Evolutionary conservation across 257 asterid genomes (phyloP).

Genomic region (Marsdenia floribunda): DNA sequence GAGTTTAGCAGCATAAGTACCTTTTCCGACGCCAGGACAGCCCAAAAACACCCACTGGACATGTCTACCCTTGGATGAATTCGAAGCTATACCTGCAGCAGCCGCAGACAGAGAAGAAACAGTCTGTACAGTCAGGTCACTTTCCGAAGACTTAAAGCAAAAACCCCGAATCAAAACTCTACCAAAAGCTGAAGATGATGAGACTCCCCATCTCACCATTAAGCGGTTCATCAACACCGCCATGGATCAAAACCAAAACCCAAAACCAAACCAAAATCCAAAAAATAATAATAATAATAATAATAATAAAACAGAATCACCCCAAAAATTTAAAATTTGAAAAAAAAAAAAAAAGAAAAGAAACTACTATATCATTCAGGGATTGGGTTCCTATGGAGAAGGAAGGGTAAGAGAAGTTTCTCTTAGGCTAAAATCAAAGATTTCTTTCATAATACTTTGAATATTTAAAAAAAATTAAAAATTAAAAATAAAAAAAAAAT

Average conservation of each 20-base stretch:
- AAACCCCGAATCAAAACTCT: conserved; percentile 24
- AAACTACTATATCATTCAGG: neutral
- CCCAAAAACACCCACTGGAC: conserved; percentile 97
- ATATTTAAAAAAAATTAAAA: neutral
- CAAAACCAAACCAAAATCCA: neutral
- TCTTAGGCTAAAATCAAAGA: neutral
- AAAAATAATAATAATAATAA: no score
- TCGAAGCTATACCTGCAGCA: conserved; percentile 6
- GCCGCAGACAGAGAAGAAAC: conserved; percentile 4
- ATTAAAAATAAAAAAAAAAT: no score
- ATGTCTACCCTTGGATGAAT: conserved; percentile 44
- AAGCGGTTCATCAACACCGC: conserved; percentile 71
- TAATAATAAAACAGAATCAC: neutral
- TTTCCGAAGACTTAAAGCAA: conserved; percentile 35
- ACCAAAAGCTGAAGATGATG: conserved; percentile 6
- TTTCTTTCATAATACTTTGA: neutral
- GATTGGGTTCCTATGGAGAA: neutral
- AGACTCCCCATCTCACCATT: conserved; percentile 23
- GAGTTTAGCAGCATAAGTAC: conserved; percentile 85
- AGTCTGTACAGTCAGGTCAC: conserved; percentile 17
- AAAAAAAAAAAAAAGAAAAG: neutral
- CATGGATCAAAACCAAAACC: conserved; percentile 33
- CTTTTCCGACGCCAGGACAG: conserved; percentile 97
- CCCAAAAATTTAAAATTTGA: no score
- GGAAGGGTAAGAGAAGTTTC: no score